Base-by-base conservation (phyloP, 306 rosid genomes). In the Urtica urens region DNA sequence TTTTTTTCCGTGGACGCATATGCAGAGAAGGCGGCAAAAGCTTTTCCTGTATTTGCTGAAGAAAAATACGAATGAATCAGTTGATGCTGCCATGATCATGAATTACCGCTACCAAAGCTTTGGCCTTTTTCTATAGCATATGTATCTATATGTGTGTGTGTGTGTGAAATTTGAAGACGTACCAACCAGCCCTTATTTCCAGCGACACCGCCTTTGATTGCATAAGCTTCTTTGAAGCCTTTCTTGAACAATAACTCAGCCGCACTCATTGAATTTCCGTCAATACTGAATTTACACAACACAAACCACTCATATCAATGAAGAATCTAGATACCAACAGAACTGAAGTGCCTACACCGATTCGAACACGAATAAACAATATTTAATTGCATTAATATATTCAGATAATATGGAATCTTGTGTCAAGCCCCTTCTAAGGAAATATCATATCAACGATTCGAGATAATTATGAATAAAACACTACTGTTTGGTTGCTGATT, bases 101-200 rank as follows among this genome's bases (percentile, higher is more conserved):
- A 37, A 25, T n/a, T n/a, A n/a, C n/a, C n/a, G n/a, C n/a, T n/a
- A n/a, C n/a, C n/a, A n/a, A n/a, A n/a, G n/a, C n/a, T n/a, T n/a
- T n/a, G n/a, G n/a, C n/a, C n/a, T n/a, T n/a, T n/a, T n/a, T n/a
- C n/a, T n/a, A n/a, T n/a, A n/a, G n/a, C n/a, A n/a, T n/a, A n/a
- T n/a, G n/a, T n/a, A n/a, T n/a, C n/a, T n/a, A n/a, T n/a, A n/a
- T n/a, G n/a, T n/a, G n/a, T n/a, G n/a, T n/a, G n/a, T n/a, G n/a
- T n/a, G n/a, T 12, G 37, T 7, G 13, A 2, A 31, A 66, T 53
- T 68, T 64, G 37, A 48, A 34, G n/a, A 2, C 76, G 45, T 79
- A 85, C 99, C 92, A 77, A 53, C 99, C 99, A 85, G 56, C 99
- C 93, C 55, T 82, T 68, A 46, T 64, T 63, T 21, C 94, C 99